Conservation (phyloP, 2,329 filamentous ascomycete genomes). For the Clarireedia monteithiana region DNA sequence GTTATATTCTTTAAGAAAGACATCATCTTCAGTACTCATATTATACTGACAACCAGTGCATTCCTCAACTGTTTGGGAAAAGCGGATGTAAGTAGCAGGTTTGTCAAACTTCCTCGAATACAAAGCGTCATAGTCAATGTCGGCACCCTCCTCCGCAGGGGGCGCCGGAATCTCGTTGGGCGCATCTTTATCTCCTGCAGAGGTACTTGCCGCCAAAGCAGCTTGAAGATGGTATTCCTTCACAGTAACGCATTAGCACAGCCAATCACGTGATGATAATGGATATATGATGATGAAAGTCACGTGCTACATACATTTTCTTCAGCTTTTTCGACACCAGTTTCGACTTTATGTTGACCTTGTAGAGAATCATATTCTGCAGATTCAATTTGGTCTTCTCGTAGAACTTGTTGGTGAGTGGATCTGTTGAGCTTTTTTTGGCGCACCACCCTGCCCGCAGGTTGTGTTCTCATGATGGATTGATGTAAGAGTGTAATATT, state of each 20-base stretch:
- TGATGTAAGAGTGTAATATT: slow-evolving; percentile 8
- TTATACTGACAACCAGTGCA: slow-evolving; percentile 87
- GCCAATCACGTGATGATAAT: background rate
- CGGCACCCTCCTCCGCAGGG: slow-evolving; percentile 51
- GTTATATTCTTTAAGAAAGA: slow-evolving; percentile 79
- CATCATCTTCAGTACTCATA: slow-evolving; percentile 86
- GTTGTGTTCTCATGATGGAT: slow-evolving; percentile 17
- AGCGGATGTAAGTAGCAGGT: slow-evolving; percentile 90
- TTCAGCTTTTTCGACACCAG: slow-evolving; percentile 93
- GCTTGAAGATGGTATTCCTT: slow-evolving; percentile 32
- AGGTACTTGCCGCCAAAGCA: slow-evolving; percentile 21
- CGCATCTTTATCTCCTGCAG: slow-evolving; percentile 21
- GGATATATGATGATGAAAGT: slow-evolving; percentile 3
- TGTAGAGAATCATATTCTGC: slow-evolving; percentile 69
- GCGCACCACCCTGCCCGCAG: slow-evolving; percentile 31
- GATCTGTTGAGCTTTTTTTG: slow-evolving; percentile 50
- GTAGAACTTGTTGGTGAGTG: slow-evolving; percentile 46
- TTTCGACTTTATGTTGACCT: slow-evolving; percentile 78
- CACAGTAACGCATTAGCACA: too few species aligned
- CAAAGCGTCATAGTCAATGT: slow-evolving; percentile 79
- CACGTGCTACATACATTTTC: slow-evolving; percentile 71
- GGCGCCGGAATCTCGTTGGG: slow-evolving; percentile 50
- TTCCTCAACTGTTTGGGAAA: slow-evolving; percentile 96
- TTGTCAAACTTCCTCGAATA: slow-evolving; percentile 75
- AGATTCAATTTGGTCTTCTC: slow-evolving; percentile 84